A percentile compares a stretch with the other conserved stretches of the same genome.
Conservation (phyloP, 768 basidiomycete species). For the Tylopilus sp. region DNA sequence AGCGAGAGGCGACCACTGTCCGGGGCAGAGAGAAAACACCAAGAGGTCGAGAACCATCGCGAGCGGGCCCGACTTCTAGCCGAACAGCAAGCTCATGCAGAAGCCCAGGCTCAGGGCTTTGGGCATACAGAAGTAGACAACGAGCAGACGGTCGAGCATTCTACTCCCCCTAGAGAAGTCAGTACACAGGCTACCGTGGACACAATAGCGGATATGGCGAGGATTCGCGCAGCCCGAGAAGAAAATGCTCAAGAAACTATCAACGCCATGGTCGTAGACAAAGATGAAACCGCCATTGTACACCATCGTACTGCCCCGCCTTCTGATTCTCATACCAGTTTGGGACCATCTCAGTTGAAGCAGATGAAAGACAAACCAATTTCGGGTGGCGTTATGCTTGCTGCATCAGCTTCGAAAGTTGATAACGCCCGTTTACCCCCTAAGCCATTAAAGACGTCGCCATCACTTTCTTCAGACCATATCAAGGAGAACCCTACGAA, state of each 20-base stretch:
- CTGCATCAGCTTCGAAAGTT: background rate
- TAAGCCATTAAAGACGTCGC: background rate
- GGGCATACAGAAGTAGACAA: background rate
- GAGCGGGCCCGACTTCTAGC: conserved; percentile 7
- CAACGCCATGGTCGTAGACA: background rate
- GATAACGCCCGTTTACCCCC: background rate
- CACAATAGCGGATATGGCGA: conserved; percentile 24
- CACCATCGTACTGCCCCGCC: background rate
- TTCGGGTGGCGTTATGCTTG: conserved; percentile 21
- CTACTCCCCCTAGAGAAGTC: background rate
- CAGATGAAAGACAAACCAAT: conserved; percentile 3
- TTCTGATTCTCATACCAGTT: background rate
- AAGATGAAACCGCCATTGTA: background rate
- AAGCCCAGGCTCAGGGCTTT: conserved; percentile 3
- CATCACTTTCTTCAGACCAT: background rate
- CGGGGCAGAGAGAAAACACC: conserved; percentile 10
- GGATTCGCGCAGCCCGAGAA: conserved; percentile 23
- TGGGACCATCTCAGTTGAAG: background rate
- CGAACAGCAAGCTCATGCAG: conserved; percentile 8
- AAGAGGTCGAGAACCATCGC: background rate
- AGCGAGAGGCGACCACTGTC: conserved; percentile 3
- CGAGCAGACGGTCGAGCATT: conserved; percentile 1
- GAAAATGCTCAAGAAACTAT: background rate
- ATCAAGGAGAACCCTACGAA: background rate
- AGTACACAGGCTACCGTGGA: conserved; percentile 23